These are phyloP conservation scores for Acanthochlamys bracteata DNA, from an alignment of 106 monocot species.

Conservation along the genomic window DNA sequence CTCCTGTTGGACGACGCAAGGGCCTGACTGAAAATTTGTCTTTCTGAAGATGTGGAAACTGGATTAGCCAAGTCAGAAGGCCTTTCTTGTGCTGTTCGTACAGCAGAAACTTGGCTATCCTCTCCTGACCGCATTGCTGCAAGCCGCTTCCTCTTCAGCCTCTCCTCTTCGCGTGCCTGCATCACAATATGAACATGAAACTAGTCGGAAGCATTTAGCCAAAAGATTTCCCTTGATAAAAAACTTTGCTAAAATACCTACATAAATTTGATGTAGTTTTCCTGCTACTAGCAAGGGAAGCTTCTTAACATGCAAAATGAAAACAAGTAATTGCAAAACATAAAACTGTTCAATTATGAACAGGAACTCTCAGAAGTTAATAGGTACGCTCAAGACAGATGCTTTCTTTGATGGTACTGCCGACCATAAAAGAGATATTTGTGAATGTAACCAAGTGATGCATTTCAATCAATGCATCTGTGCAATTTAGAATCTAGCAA, in stretches of 20 bases:
- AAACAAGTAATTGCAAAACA: too few relatives aligned
- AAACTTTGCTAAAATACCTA: neutral
- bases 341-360: too few relatives aligned
- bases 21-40: slow-evolving; percentile 11
- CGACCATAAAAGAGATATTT: too few relatives aligned
- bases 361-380: too few relatives aligned
- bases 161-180: slow-evolving; percentile 64
- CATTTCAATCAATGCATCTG: neutral
- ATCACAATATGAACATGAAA: neutral
- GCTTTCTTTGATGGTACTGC: too few relatives aligned
- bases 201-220: too few relatives aligned
- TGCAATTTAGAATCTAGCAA: neutral
- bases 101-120: slow-evolving; percentile 13
- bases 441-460: neutral
- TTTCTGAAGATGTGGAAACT: slow-evolving; percentile 14
- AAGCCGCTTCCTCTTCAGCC: slow-evolving; percentile 61
- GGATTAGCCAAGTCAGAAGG: slow-evolving; percentile 10
- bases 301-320: too few relatives aligned
- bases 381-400: too few relatives aligned
- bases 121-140: slow-evolving; percentile 15
- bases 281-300: too few relatives aligned
- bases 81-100: slow-evolving; percentile 25
- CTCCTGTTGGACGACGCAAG: slow-evolving; percentile 16
- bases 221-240: neutral
- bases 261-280: too few relatives aligned